Base-by-base conservation (phyloP, 169 alveolate genomes). In the Theileria orientalis region DNA sequence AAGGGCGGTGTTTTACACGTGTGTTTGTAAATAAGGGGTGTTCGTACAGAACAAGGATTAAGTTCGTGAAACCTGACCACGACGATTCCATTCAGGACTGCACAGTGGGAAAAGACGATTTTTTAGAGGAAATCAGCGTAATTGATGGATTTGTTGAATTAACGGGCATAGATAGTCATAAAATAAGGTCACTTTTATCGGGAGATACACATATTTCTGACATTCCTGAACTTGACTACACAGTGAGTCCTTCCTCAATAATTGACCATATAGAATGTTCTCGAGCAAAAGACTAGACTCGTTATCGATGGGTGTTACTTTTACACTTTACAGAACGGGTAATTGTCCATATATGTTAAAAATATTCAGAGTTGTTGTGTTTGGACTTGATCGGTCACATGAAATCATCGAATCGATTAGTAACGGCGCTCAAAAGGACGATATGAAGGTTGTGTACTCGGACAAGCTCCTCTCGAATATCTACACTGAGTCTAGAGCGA, bases 271-370 rank as follows among this genome's bases (percentile, higher is more conserved):
- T 9, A 51, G 35, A 6, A 5, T 5, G 44, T 37, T 5, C 5
- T 37, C 9, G 16, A 37, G 5, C 16, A 37, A 37, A 56, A 32
- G 16, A 30, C 14, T 21, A 74, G 57, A 46, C 25, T 32, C 9
- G 42, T 51, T 9, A 66, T 41, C 19, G 67, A 56, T 72, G 77
- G 30, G 16, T 25, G 32, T 29, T 79, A 79, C 70, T 72, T 40
- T 67, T 79, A 79, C 56, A 30, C 47, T 11, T 42, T 79, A 3
- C 76, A 68, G 3, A 79, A 79, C 25, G 87, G 87, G 87, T 79
- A 44, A 62, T 3, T 30, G 16, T 62, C 2, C 35, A 32, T 29
- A 35, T n/a, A 7, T 13, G 13, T 42, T 27, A 62, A 11, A 13
- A 25, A 1, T 44, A 27, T 60, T 11, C 70, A 79, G 87, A 21